phyloP scores from a whole-genome alignment of 73 alveolate genomes.

The Tetrahymena malaccensis region DNA sequence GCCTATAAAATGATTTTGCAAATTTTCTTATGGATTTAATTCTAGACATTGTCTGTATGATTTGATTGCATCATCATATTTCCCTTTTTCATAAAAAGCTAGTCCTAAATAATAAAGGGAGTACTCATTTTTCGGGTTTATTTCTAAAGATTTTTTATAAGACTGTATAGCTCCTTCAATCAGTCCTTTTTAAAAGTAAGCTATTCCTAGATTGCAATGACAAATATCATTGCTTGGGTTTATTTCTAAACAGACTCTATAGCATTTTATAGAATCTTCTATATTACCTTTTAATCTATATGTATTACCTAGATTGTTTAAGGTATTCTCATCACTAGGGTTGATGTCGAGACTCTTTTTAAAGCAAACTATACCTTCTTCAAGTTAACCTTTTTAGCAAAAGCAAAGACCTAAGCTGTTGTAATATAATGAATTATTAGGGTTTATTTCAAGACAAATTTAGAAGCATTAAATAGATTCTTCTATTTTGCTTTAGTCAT shows the following conservation, averaged over 20 bases:
- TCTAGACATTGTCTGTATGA: not conserved
- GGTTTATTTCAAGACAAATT: not conserved
- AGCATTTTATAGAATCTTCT: not conserved
- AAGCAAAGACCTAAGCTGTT: not conserved
- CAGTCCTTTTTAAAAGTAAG: not conserved
- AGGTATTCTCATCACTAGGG: not conserved
- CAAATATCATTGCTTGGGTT: not conserved
- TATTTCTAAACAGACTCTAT: not conserved
- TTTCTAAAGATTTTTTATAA: not conserved
- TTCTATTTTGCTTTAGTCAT: not conserved
- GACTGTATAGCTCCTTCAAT: not conserved
- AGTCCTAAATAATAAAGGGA: not conserved
- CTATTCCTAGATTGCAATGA: not conserved
- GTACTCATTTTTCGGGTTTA: not conserved
- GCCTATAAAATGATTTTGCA: not conserved
- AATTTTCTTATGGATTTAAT: not conserved
- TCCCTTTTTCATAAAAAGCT: not conserved
- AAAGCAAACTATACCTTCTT: not conserved
- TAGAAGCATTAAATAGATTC: not conserved
- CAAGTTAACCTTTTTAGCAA: not conserved
- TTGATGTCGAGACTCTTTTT: not conserved
- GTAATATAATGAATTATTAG: not conserved
- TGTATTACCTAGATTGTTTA: not conserved
- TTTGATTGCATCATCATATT: not conserved
- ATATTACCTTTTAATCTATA: not conserved